Evolutionary conservation across 2,329 filamentous ascomycete species (phyloP).

Genomic region (Xylaria sp.): DNA sequence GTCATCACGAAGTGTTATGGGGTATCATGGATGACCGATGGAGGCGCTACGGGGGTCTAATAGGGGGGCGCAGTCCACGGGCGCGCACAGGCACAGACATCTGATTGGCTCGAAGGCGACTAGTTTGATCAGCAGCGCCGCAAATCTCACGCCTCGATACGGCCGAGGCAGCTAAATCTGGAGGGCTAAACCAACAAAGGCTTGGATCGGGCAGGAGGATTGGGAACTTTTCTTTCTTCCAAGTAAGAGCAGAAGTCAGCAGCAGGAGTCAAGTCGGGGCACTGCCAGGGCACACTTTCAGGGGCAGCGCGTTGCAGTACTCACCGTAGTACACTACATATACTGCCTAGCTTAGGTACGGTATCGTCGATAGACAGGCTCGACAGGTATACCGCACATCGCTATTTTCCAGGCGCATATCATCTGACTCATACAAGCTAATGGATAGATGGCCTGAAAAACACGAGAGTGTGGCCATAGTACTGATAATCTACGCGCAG

Average conservation of each 20-base stretch:
- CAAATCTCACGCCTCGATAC: constrained; percentile 30
- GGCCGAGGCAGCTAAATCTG: constrained; percentile 26
- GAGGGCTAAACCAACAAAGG: constrained; percentile 25
- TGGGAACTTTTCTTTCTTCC: constrained; percentile 2
- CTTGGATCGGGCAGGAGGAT: constrained; percentile 1
- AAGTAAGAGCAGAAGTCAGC: not conserved
- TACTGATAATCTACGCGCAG: not conserved
- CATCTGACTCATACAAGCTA: not conserved
- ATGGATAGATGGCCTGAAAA: not conserved
- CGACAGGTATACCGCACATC: not conserved
- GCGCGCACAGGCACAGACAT: constrained; percentile 8
- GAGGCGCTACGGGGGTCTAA: constrained; percentile 5
- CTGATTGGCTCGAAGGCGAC: constrained; percentile 25
- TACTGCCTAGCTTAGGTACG: not conserved
- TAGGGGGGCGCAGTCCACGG: constrained; percentile 24
- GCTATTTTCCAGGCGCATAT: not conserved
- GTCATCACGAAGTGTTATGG: constrained; percentile 33
- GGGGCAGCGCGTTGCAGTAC: too few relatives aligned
- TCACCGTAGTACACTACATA: too few relatives aligned
- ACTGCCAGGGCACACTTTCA: too few relatives aligned
- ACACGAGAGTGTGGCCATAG: constrained; percentile 12
- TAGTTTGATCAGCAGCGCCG: constrained; percentile 37
- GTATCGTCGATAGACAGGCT: not conserved
- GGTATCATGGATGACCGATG: not conserved
- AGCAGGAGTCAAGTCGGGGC: too few relatives aligned